Percentiles rank a stretch among this genome's conserved stretches.
These are phyloP conservation scores for Rosa hybrid DNA, from an alignment of 331 rosid genomes.

Conservation along the genomic window DNA sequence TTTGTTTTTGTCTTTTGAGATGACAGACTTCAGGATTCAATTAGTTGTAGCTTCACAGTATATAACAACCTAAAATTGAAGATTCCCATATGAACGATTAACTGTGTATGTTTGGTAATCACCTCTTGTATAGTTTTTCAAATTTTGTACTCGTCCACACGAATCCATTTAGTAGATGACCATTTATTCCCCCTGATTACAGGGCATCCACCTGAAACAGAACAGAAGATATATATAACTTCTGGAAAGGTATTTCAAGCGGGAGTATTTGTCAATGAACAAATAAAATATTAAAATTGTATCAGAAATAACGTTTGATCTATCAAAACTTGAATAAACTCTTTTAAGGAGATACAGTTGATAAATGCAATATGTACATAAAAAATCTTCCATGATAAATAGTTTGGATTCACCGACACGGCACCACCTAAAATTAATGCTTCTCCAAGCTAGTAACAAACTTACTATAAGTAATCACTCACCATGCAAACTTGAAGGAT, in stretches of 20 bases:
- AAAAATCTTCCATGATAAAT: not conserved
- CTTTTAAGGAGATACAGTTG: not conserved
- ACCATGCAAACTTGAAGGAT: conserved; percentile 98
- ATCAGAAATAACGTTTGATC: not conserved
- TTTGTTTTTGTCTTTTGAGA: not conserved
- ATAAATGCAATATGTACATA: not conserved
- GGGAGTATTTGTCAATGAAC: not conserved
- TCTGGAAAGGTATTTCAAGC: not conserved
- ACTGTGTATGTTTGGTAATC: not conserved
- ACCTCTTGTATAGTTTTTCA: conserved; percentile 53
- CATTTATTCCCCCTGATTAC: conserved; percentile 95
- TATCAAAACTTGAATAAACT: not conserved
- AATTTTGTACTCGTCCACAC: conserved; percentile 67
- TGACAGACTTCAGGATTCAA: not conserved
- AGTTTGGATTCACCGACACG: not conserved
- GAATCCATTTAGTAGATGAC: conserved; percentile 97
- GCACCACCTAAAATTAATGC: not conserved
- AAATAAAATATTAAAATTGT: not conserved
- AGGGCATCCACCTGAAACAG: conserved; percentile 91
- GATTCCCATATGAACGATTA: not conserved
- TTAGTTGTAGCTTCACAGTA: not conserved
- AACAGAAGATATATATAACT: conserved; percentile 15
- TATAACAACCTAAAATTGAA: not conserved
- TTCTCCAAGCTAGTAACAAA: conserved; percentile 17
- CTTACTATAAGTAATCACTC: conserved; percentile 18